Evolutionary conservation across 495 filamentous ascomycete genomes (phyloP).

Genomic region (Cenococcum geophilum): DNA sequence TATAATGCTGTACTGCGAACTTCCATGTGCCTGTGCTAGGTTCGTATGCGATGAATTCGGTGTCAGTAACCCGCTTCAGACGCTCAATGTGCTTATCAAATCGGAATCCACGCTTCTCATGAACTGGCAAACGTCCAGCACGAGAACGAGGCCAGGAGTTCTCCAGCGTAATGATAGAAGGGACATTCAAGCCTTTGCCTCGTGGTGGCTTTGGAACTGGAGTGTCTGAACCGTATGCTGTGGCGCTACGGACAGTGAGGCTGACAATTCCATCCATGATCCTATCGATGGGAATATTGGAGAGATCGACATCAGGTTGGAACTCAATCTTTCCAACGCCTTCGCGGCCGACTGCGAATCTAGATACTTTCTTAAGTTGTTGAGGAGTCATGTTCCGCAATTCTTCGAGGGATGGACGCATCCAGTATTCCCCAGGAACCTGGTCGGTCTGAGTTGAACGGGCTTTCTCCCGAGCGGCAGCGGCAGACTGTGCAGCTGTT

Average conservation of each 20-base stretch:
- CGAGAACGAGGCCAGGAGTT: slow-evolving; percentile 82
- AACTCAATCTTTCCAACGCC: slow-evolving; percentile 75
- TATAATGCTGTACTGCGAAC: slow-evolving; percentile 90
- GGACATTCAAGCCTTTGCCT: slow-evolving; percentile 87
- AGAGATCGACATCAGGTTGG: slow-evolving; percentile 64
- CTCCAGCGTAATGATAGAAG: slow-evolving; percentile 73
- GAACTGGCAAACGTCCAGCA: slow-evolving; percentile 50
- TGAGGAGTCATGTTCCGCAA: slow-evolving; percentile 66
- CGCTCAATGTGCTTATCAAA: slow-evolving; percentile 77
- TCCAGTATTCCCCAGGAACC: slow-evolving; percentile 73
- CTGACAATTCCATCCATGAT: slow-evolving; percentile 68
- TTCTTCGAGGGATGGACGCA: slow-evolving; percentile 64
- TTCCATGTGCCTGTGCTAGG: slow-evolving; percentile 74
- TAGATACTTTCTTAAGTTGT: slow-evolving; percentile 61
- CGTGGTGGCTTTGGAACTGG: slow-evolving; percentile 62
- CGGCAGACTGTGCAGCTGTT: slow-evolving; percentile 12
- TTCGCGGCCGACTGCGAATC: slow-evolving; percentile 75
- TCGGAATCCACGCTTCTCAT: slow-evolving; percentile 46
- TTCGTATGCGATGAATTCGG: slow-evolving; percentile 74
- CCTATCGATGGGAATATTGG: slow-evolving; percentile 59
- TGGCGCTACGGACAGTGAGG: slow-evolving; percentile 66
- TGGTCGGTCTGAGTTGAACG: slow-evolving; percentile 43
- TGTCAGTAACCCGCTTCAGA: slow-evolving; percentile 68
- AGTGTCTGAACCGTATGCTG: slow-evolving; percentile 67
- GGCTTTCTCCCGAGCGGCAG: slow-evolving; percentile 13